Percentiles rank a stretch among this genome's conserved stretches.
These are phyloP conservation scores for Kazachstania sp. DNA, from an alignment of 1,139 yeast species.

Conservation along the genomic window DNA sequence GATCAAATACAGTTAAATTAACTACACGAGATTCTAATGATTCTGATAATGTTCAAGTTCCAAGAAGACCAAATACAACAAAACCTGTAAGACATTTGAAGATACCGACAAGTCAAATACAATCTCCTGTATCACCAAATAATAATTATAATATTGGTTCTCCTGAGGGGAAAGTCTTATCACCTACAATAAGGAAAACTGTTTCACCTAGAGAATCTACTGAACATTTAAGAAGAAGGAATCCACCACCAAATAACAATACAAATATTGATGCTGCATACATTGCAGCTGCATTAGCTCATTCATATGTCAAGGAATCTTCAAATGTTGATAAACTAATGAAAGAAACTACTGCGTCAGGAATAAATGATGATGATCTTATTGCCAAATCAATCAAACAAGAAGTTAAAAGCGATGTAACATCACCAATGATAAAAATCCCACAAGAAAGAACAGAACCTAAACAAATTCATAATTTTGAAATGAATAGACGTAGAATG, in stretches of 20 bases:
- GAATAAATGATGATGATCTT: not conserved
- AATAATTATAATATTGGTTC: not conserved
- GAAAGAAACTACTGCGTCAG: not conserved
- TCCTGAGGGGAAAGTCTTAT: not conserved
- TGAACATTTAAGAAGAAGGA: not conserved
- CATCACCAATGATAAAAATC: not conserved
- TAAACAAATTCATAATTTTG: not conserved
- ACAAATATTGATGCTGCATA: slow-evolving; percentile 1
- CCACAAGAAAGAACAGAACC: not conserved
- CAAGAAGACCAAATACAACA: not conserved
- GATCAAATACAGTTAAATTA: too few relatives aligned
- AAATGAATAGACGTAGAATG: slow-evolving; percentile 1
- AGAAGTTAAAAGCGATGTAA: not conserved
- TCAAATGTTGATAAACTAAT: not conserved
- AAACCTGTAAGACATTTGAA: not conserved
- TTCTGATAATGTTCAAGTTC: not conserved
- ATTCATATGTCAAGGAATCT: slow-evolving; percentile 3
- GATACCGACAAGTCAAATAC: not conserved
- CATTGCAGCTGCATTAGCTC: slow-evolving; percentile 11
- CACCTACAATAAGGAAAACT: not conserved
- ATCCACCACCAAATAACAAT: not conserved
- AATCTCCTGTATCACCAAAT: not conserved
- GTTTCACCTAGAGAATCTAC: not conserved
- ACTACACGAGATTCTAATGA: too few relatives aligned
- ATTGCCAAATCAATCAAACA: slow-evolving; percentile 1